phyloP scores from a whole-genome alignment of 257 asterid genomes.

The Thymus mandschuricus region DNA sequence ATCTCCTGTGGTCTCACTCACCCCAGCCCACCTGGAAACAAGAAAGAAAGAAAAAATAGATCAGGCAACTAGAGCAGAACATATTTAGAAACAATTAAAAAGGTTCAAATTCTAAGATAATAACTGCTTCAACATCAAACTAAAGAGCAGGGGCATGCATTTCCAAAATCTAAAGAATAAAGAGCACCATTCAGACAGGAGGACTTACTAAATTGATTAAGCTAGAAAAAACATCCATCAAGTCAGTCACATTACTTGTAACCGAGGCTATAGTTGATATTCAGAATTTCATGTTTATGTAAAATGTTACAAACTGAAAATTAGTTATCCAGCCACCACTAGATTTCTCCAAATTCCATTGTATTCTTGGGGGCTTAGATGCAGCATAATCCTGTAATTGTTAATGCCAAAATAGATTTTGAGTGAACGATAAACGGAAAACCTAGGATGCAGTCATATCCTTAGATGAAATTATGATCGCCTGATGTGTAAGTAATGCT shows the following conservation, averaged over 20 bases:
- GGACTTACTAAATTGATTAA: conserved; percentile 5
- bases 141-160: neutral
- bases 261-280: neutral
- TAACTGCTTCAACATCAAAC: neutral
- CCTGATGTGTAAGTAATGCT: neutral
- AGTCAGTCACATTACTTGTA: neutral
- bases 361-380: neutral
- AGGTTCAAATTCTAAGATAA: neutral
- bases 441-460: neutral
- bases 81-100: conserved; percentile 9
- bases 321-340: conserved; percentile 18
- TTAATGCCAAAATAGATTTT: conserved; percentile 13
- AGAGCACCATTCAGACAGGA: conserved; percentile 7
- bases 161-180: neutral
- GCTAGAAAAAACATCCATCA: conserved; percentile 1
- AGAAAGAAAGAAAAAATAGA: conserved; percentile 26
- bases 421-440: neutral
- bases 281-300: conserved; percentile 13
- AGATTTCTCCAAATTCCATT: conserved; percentile 10
- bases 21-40: conserved; percentile 77
- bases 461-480: conserved; percentile 5
- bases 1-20: conserved; percentile 82
- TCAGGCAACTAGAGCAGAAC: conserved; percentile 24
- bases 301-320: neutral
- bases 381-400: neutral